Base-by-base conservation (phyloP, 768 basidiomycete species). In the Lyophyllum semitale region DNA sequence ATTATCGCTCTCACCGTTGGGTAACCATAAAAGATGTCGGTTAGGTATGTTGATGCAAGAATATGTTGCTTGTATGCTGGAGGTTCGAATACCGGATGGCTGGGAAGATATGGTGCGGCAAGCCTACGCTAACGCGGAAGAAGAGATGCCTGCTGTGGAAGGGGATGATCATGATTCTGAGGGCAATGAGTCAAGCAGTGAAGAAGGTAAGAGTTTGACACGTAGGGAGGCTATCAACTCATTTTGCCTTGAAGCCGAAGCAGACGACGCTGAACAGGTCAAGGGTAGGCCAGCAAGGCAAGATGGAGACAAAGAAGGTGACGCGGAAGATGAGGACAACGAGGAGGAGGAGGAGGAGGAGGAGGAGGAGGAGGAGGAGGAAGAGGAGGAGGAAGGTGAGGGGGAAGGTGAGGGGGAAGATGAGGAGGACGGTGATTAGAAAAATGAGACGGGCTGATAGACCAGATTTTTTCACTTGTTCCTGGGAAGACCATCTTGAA, bases 41-140 rank as follows among this genome's bases (percentile, higher is more conserved):
- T 23, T 25, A 59, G 89, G 88, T 1, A 84, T 91, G 72, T 66
- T 90, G 20, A 68, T 90, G 15, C 88, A 91, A 58, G 87, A 89
- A 59, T 79, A 86, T 58, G 74, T 89, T 17, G 77, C 73, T 8
- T 71, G 68, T 2, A 62, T 76, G 29, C 61, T 87, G 25, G 64
- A 69, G 46, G 66, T 76, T 11, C 59, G 64, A 20, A 67, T 77
- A 18, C 80, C 81, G 1, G 72, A 73, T 0, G 75, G 68, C 1
- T 84, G 83, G 83, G 75, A 80, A 60, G 71, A 74, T 22, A 76
- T 67, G 44, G 57, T 69, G 43, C 46, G 20, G 38, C 51, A 61
- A 35, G 54, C 59, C 47, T 55, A 63, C 51, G 22, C 42, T 50
- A 59, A 53, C 12, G 37, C 45, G 30, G 48, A 57, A 40, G 29